Evolutionary conservation across 2,329 filamentous ascomycete species (phyloP), one percentile per base, ranked within the genome.

Genomic region (Lecanosticta acicola): DNA sequence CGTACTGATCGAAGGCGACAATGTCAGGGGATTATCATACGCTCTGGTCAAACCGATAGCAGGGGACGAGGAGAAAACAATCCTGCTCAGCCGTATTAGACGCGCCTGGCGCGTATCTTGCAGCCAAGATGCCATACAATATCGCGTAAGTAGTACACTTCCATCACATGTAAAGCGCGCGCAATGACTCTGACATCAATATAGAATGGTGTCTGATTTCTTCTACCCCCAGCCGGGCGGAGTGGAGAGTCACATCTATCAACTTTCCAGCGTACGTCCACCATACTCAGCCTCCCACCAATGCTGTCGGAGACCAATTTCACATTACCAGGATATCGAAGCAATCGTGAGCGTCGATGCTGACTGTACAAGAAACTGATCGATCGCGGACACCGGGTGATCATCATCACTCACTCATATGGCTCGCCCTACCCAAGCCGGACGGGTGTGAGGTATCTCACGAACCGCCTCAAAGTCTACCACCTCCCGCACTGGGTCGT

Each of bases 201-300:
- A 10, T 56, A 82, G 79, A 49, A 98, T 98, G 93, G 87, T 96
- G 67, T 90, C 91, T 78, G 93, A 98, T 75, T 96, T 94, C 78
- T 98, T 98, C 82, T 98, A 94, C 66, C 93, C 93, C 11, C 91
- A 97, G 63, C 91, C 93, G 42, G 78, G 93, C 64, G 93, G 93
- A 59, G 82, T 98, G 55, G 93, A 98, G 72, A 94, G 88, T 68
- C 93, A 98, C 70, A 97, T 98, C 60, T 98, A 98, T 72, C 93
- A 98, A 68, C 76, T 98, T 33, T 93, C 91, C 24, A 87, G 85
- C 46, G 77, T 80, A 67, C 51, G 71, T 49, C 38, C 8, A 32
- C 11, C 3, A 43, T 39, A 17, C 17, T 21, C 41, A 33, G 34
- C 19, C 17, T 43, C 32, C 35, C 32, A 50, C 59, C 42, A 61